These are phyloP conservation scores for Exophiala bonariae DNA, from an alignment of 2,329 filamentous ascomycete species.

Conservation along the genomic window DNA sequence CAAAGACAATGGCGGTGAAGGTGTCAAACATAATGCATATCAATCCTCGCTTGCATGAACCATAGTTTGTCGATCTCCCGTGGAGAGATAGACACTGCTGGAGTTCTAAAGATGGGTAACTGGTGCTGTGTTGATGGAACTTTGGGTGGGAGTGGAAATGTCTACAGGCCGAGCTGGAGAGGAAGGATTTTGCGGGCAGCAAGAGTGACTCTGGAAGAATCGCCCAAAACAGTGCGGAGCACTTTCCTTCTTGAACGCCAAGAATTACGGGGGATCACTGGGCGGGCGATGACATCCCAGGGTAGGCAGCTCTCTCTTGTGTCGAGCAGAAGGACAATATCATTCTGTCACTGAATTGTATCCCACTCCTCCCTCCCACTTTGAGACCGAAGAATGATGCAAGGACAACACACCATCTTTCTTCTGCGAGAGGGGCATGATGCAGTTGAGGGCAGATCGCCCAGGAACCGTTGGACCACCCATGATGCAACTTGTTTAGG, in stretches of 20 bases:
- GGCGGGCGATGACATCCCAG: too few species aligned
- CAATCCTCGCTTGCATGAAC: conserved; percentile 13
- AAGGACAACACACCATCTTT: background rate
- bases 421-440: background rate
- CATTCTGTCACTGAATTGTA: too few species aligned
- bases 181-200: too few species aligned
- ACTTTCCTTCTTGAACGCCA: too few species aligned
- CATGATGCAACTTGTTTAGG: conserved; percentile 17
- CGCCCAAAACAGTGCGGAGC: too few species aligned
- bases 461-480: conserved; percentile 17
- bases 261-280: too few species aligned
- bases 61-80: conserved; percentile 11
- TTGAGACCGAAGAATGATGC: background rate
- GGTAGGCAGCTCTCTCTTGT: background rate
- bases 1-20: conserved; percentile 14
- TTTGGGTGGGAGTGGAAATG: too few species aligned
- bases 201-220: too few species aligned
- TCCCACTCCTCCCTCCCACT: background rate
- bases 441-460: conserved; percentile 9
- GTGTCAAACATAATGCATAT: background rate
- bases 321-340: too few species aligned
- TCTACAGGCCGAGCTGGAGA: too few species aligned
- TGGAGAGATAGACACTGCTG: background rate
- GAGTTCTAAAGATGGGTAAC: too few species aligned
- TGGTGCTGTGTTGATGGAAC: too few species aligned